Conservation (phyloP, 139 green algal species). For the Limnomonas spitsbergensis region DNA sequence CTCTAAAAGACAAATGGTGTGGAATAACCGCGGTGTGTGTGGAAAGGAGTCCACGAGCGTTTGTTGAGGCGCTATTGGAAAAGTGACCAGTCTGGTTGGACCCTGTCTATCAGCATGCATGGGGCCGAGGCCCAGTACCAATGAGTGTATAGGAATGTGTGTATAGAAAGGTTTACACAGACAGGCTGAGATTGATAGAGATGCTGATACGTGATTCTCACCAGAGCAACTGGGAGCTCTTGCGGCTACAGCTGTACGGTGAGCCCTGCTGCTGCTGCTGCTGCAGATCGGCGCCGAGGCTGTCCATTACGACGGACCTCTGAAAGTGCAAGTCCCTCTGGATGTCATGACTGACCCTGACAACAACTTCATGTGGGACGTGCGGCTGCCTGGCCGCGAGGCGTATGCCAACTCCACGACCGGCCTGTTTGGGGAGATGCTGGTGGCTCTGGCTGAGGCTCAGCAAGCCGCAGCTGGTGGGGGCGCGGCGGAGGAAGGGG, state of each 20-base stretch:
- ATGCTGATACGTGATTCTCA: too few relatives aligned
- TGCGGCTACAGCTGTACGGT: too few relatives aligned
- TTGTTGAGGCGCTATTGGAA: too few relatives aligned
- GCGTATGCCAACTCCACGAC: conserved; percentile 27
- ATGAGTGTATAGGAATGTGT: too few relatives aligned
- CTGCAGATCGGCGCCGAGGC: conserved; percentile 52
- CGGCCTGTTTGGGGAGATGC: conserved; percentile 24
- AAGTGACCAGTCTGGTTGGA: not conserved
- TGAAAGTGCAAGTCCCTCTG: conserved; percentile 43
- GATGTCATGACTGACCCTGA: conserved; percentile 47
- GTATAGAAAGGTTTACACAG: too few relatives aligned
- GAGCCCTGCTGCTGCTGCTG: too few relatives aligned
- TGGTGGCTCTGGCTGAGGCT: not conserved
- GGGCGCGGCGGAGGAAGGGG: not conserved
- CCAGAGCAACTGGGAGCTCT: too few relatives aligned
- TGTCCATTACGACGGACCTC: conserved; percentile 67
- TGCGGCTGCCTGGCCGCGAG: conserved; percentile 50
- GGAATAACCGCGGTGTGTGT: not conserved
- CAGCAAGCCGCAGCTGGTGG: not conserved
- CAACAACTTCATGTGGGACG: conserved; percentile 49
- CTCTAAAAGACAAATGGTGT: not conserved
- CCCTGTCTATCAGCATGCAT: conserved; percentile 1
- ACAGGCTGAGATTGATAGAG: too few relatives aligned
- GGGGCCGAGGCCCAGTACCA: too few relatives aligned
- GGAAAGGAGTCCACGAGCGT: too few relatives aligned